Conservation (phyloP, 495 filamentous ascomycete species). For the Tuber melanosporum region DNA sequence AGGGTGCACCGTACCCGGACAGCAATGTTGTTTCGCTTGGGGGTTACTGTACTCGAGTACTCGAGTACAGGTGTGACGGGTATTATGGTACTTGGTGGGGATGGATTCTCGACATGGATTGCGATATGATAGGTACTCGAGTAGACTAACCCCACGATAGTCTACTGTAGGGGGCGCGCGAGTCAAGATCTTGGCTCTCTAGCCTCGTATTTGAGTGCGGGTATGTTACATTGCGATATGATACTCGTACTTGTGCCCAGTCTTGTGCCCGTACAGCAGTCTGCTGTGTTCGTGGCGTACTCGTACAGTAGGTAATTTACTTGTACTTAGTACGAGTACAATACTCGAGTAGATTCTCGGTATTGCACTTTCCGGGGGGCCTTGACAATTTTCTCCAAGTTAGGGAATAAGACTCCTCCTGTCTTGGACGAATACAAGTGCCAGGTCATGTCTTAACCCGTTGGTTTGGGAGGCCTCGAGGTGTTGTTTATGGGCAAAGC, state of each 20-base stretch:
- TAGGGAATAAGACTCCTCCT: background rate
- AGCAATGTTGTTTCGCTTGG: background rate
- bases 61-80: background rate
- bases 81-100: background rate
- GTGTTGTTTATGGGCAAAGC: background rate
- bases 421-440: background rate
- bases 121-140: background rate
- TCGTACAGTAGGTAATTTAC: background rate
- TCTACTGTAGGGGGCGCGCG: background rate
- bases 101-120: slow-evolving; percentile 1
- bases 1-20: too few relatives aligned
- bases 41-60: too few relatives aligned
- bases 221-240: background rate
- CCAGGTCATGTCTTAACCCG: background rate
- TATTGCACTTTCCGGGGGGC: too few relatives aligned
- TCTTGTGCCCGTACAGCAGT: background rate
- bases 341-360: background rate
- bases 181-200: background rate
- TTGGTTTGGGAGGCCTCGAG: background rate
- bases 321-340: too few relatives aligned
- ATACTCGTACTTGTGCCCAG: too few relatives aligned
- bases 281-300: background rate
- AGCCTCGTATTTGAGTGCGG: background rate
- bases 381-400: too few relatives aligned
- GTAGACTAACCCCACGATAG: background rate